Percentiles rank a stretch among this genome's conserved stretches.
phyloP scores from a whole-genome alignment of 495 filamentous ascomycete genomes.

The Penicillium bovifimosum region DNA sequence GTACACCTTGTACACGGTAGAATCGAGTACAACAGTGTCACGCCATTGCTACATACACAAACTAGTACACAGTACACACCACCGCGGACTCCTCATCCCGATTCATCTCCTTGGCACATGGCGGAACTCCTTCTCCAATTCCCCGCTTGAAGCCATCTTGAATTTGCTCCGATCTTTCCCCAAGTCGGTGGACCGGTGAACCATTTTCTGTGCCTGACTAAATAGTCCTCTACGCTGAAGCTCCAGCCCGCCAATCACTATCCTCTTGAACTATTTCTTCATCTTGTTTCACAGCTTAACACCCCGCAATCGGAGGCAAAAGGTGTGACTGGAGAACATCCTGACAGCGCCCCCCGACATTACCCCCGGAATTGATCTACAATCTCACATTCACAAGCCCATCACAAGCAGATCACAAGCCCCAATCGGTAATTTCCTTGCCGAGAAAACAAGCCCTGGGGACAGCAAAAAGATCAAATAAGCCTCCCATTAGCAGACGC shows the following conservation, averaged over 20 bases:
- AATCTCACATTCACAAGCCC: no score
- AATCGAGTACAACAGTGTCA: neutral
- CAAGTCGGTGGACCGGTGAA: slow-evolving; percentile 29
- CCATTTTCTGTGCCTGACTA: neutral
- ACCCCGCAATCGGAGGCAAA: slow-evolving; percentile 3
- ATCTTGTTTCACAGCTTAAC: neutral
- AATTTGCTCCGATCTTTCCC: slow-evolving; percentile 26
- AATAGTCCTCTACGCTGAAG: neutral
- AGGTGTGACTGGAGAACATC: neutral
- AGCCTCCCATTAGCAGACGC: slow-evolving; percentile 9
- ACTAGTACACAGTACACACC: neutral
- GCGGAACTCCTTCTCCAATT: slow-evolving; percentile 10
- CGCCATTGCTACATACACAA: neutral
- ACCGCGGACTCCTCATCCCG: neutral
- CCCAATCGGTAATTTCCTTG: neutral
- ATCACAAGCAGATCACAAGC: neutral
- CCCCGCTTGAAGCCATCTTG: slow-evolving; percentile 13
- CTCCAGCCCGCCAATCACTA: slow-evolving; percentile 9
- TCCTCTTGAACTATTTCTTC: neutral
- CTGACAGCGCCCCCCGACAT: neutral
- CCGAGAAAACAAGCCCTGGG: neutral
- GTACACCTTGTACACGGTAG: slow-evolving; percentile 3
- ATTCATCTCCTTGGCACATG: slow-evolving; percentile 9
- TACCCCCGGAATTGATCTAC: neutral
- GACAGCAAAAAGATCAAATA: neutral